Evolutionary conservation across 2,329 filamentous ascomycete species (phyloP).

Genomic region (Dactylellina cionopaga): DNA sequence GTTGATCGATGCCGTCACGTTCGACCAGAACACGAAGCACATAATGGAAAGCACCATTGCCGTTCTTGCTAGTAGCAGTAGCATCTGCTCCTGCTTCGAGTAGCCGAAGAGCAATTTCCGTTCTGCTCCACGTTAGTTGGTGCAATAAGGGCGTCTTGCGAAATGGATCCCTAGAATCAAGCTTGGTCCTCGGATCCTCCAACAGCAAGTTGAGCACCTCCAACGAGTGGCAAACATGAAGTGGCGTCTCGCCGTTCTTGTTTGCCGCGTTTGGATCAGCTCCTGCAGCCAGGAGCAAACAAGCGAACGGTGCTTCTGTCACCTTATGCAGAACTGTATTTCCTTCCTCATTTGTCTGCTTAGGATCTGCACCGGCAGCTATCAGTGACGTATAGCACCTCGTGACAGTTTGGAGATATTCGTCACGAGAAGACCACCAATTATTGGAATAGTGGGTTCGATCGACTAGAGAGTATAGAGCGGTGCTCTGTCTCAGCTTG

Average conservation of each 20-base stretch:
- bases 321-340: constrained; percentile 10
- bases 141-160: constrained; percentile 53
- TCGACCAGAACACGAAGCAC: background rate
- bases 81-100: constrained; percentile 52
- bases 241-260: constrained; percentile 11
- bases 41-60: constrained; percentile 29
- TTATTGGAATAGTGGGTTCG: no score
- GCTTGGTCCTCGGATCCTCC: constrained; percentile 29
- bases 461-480: background rate
- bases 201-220: constrained; percentile 10
- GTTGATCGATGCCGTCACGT: background rate
- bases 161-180: constrained; percentile 47
- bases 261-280: constrained; percentile 3
- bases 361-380: background rate
- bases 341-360: background rate
- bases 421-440: background rate
- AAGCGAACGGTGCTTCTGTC: constrained; percentile 28
- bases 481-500: background rate
- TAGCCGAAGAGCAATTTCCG: constrained; percentile 45
- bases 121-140: constrained; percentile 52
- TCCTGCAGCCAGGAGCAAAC: constrained; percentile 25
- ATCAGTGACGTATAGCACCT: constrained; percentile 2
- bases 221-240: constrained; percentile 50
- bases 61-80: constrained; percentile 49
- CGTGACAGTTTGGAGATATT: constrained; percentile 9